Conservation (phyloP, 2,329 filamentous ascomycete species). For the Tympanopsis confertula region DNA sequence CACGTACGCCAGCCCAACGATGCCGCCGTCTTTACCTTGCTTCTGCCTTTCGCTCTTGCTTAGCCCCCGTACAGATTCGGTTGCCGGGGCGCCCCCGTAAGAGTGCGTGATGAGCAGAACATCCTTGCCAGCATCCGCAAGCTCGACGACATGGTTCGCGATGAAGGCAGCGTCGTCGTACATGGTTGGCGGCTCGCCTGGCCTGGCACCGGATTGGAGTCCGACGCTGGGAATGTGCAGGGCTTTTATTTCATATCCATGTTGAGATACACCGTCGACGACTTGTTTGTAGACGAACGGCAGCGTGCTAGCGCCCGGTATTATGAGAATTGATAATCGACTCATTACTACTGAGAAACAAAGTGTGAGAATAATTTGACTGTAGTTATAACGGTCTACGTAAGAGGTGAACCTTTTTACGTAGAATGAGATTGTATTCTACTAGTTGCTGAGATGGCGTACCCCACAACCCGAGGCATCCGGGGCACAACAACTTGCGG, state of each 20-base stretch:
- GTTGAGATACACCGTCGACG: conserved; percentile 4
- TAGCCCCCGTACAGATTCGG: conserved; percentile 19
- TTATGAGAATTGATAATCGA: conserved; percentile 3
- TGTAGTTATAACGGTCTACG: too few species aligned
- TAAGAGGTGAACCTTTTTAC: too few species aligned
- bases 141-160: conserved; percentile 14
- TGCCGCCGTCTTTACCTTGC: conserved; percentile 21
- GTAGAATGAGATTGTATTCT: too few species aligned
- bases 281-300: conserved; percentile 8
- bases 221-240: conserved; percentile 7
- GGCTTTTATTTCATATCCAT: conserved; percentile 11
- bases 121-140: conserved; percentile 21
- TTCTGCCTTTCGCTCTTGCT: conserved; percentile 17
- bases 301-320: conserved; percentile 7
- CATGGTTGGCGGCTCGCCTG: conserved; percentile 10
- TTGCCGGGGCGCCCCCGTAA: conserved; percentile 17
- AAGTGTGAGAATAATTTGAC: too few species aligned
- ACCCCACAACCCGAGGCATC: too few species aligned
- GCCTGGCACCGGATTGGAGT: conserved; percentile 5
- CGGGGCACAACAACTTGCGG: too few species aligned
- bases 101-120: conserved; percentile 20
- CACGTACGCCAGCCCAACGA: conserved; percentile 19
- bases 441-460: too few species aligned
- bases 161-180: conserved; percentile 21
- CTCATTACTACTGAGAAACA: conserved; percentile 8